Percentiles rank a stretch among this genome's conserved stretches.
phyloP scores from a whole-genome alignment of 805 yeast genomes.

The Pichia membranifaciens region DNA sequence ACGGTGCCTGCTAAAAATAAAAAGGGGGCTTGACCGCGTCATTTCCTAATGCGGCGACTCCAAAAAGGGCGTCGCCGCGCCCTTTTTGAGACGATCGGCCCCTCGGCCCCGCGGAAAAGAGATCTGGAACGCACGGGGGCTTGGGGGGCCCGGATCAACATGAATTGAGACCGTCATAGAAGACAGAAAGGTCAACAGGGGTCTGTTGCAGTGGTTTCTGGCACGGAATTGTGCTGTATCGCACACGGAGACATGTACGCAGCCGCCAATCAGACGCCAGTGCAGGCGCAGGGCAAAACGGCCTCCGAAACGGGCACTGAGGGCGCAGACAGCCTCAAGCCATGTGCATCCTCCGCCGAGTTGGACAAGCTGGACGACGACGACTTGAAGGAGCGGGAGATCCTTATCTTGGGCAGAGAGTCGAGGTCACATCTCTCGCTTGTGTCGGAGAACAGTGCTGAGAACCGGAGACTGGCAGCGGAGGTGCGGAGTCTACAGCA shows the following conservation, averaged over 20 bases:
- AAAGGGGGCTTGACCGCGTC: slow-evolving; percentile 3
- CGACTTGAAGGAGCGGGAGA: slow-evolving; percentile 17
- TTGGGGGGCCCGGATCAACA: too few relatives aligned
- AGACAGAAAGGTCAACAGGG: too few relatives aligned
- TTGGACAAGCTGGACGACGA: slow-evolving; percentile 9
- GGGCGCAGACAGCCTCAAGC: not conserved
- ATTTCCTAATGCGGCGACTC: not conserved
- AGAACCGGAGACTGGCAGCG: not conserved
- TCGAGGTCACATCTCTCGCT: slow-evolving; percentile 16
- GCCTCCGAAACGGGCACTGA: too few relatives aligned
- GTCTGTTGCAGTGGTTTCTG: too few relatives aligned
- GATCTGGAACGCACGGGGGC: too few relatives aligned
- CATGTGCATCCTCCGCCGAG: not conserved
- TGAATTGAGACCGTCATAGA: too few relatives aligned
- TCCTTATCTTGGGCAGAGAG: slow-evolving; percentile 15
- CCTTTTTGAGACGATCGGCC: too few relatives aligned
- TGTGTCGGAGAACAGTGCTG: not conserved
- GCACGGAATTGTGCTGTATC: too few relatives aligned
- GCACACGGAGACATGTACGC: too few relatives aligned
- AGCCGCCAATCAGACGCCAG: too few relatives aligned
- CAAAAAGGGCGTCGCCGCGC: not conserved
- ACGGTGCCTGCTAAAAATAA: not conserved
- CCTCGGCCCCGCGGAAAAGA: too few relatives aligned
- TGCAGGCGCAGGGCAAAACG: too few relatives aligned
- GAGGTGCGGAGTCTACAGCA: not conserved